Evolutionary conservation across 257 asterid species (phyloP).

Genomic region (Osmanthus fragrans): DNA sequence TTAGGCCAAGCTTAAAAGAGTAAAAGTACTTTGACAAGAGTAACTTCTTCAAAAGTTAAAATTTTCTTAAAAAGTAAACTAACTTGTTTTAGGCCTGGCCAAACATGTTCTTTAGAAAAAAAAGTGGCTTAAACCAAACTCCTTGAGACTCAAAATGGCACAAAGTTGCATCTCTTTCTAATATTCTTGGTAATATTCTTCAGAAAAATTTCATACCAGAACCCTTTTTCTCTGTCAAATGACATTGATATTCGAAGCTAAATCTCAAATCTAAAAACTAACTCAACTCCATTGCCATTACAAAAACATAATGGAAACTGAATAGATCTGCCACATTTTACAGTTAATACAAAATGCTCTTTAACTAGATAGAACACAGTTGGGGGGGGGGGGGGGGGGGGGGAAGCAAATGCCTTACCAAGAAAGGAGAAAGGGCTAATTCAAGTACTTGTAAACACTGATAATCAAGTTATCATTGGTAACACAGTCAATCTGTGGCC

Average conservation of each 20-base stretch:
- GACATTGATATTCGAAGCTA: conserved; percentile 9
- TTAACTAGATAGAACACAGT: conserved; percentile 6
- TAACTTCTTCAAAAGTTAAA: neutral
- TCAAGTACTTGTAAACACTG: conserved; percentile 79
- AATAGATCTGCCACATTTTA: conserved; percentile 28
- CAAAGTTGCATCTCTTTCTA: neutral
- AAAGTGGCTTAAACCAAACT: too few relatives aligned
- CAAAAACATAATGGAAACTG: neutral
- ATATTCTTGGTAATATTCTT: too few relatives aligned
- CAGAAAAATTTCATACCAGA: neutral
- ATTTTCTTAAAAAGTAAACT: neutral
- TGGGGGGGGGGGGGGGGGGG: neutral
- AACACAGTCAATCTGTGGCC: conserved; percentile 89
- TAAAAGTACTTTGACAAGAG: neutral
- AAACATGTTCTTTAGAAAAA: too few relatives aligned
- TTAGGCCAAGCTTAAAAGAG: neutral
- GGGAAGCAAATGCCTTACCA: conserved; percentile 57
- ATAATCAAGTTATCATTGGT: conserved; percentile 93
- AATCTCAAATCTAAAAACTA: conserved; percentile 15
- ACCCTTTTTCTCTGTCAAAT: neutral
- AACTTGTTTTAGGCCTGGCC: neutral
- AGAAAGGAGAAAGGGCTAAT: conserved; percentile 86
- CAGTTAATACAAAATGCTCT: neutral
- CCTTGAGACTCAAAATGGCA: neutral
- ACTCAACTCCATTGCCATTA: too few relatives aligned